phyloP scores from a whole-genome alignment of 1,284 basidiomycete genomes.

The Sporisorium exsertum region DNA sequence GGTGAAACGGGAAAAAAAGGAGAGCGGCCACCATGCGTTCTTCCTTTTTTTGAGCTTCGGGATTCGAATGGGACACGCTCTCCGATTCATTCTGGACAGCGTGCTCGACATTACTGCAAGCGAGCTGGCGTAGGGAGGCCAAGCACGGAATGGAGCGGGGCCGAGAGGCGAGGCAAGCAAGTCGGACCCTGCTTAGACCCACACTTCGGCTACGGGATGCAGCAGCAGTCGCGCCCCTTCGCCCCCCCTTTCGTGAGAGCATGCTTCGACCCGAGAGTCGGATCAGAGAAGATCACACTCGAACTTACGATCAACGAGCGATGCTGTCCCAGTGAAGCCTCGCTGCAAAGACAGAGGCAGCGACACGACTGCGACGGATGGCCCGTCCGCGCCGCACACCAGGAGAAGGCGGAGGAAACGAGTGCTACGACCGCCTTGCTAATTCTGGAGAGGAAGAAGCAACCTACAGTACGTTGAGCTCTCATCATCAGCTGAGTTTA shows the following conservation, averaged over 20 bases:
- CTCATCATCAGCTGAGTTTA: too few species aligned
- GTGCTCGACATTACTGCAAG: neutral
- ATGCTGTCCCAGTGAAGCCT: too few species aligned
- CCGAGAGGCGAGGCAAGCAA: neutral
- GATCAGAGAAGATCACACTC: neutral
- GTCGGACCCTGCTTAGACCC: slow-evolving; percentile 31
- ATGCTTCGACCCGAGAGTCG: neutral
- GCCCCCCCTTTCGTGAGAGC: neutral
- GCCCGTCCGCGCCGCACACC: neutral
- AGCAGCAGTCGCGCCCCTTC: neutral
- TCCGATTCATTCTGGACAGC: neutral
- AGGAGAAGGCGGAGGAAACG: neutral
- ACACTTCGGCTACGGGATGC: slow-evolving; percentile 25
- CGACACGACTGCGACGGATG: neutral
- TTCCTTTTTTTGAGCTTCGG: neutral
- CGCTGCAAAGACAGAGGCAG: too few species aligned
- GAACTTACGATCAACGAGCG: neutral
- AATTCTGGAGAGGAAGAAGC: neutral
- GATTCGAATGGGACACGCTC: neutral
- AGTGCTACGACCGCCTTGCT: neutral
- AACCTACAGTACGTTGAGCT: too few species aligned
- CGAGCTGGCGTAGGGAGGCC: slow-evolving; percentile 12
- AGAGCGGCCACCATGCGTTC: neutral
- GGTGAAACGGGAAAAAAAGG: neutral
- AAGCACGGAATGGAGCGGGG: slow-evolving; percentile 7